Base-by-base conservation (phyloP, 2,329 filamentous ascomycete genomes). In the Corynespora cassiicola region DNA sequence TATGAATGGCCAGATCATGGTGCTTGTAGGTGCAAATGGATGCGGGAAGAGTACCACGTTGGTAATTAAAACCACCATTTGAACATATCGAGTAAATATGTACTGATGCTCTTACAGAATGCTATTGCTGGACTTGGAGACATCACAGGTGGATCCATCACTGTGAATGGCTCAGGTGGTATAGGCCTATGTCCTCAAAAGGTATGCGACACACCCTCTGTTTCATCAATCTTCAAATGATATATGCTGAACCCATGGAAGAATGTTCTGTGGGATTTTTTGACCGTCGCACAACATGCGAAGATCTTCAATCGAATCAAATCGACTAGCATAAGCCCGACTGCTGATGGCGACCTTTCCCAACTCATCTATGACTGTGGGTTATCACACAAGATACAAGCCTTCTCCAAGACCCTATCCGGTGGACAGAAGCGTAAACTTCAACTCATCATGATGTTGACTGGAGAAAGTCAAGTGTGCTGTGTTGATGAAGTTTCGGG, bases 401-500 rank as follows among this genome's bases (percentile, higher is more conserved):
- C 88, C 0, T 74, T 76, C 41, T 79, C 88, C 1, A 84, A 82
- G 57, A 91, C 88, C 0, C 74, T 95, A 0, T 95, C 89, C 2
- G 90, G 90, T 5, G 90, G 90, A 0, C 90, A 95, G 66, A 95
- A 95, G 70, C 78, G 90, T 30, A 95, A 95, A 65, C 75, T 95
- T 8, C 90, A 96, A 65, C 76, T 95, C 4, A 88, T 88, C 7
- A 90, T 95, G 81, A 95, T 95, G 89, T 81, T 95, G 52, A 92
- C 88, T 4, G 90, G 90, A 42, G 90, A 88, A 9, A 91, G 86
- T 46, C 81, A 82, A 14, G 84, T 95, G 1, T 95, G 90, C 68
- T 91, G 88, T 58, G 82, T 95, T 6, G 90, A 96, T 52, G 90
- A 96, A 66, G 88, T 95, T 12, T 90, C 85, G 34, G 88, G 85